Percentiles rank a stretch among this genome's conserved stretches.
These are phyloP conservation scores for Cercospora berteroae DNA, from an alignment of 2,329 filamentous ascomycete species.

Conservation along the genomic window DNA sequence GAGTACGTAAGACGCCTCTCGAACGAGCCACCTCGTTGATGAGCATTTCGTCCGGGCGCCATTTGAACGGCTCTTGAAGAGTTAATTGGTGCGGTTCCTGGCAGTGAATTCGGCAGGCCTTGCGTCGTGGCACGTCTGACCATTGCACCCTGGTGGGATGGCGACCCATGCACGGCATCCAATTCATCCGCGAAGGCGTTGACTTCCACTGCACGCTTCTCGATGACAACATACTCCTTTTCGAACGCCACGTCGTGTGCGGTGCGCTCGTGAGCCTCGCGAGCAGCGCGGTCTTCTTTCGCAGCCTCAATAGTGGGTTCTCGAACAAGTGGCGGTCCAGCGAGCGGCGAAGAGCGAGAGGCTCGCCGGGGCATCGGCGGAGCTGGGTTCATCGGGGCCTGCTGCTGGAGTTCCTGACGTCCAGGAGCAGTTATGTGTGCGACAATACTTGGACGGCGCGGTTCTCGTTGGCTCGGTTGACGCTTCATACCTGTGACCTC, in stretches of 20 bases:
- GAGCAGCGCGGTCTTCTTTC: constrained; percentile 30
- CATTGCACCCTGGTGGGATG: constrained; percentile 58
- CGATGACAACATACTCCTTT: constrained; percentile 91
- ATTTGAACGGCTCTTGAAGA: constrained; percentile 74
- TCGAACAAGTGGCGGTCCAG: constrained; percentile 48
- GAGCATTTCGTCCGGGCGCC: constrained; percentile 65
- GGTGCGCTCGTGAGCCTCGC: constrained; percentile 59
- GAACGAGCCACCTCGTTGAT: constrained; percentile 76
- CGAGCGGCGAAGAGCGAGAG: constrained; percentile 44
- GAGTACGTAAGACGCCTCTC: constrained; percentile 73
- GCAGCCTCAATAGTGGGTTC: constrained; percentile 39
- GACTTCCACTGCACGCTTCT: constrained; percentile 92
- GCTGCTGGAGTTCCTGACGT: constrained; percentile 38
- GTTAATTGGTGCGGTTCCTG: constrained; percentile 61
- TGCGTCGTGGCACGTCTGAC: constrained; percentile 76
- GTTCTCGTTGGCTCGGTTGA: constrained; percentile 41
- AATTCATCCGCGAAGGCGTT: constrained; percentile 96
- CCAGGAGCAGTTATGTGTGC: constrained; percentile 48
- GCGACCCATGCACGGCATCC: constrained; percentile 63
- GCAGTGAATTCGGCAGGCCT: constrained; percentile 65
- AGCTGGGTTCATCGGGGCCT: constrained; percentile 25
- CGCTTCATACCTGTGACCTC: constrained; percentile 32
- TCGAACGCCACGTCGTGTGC: constrained; percentile 88
- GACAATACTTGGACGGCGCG: constrained; percentile 44
- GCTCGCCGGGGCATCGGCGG: constrained; percentile 60